phyloP scores from a whole-genome alignment of 768 basidiomycete species.

The Naematelia encephala region DNA sequence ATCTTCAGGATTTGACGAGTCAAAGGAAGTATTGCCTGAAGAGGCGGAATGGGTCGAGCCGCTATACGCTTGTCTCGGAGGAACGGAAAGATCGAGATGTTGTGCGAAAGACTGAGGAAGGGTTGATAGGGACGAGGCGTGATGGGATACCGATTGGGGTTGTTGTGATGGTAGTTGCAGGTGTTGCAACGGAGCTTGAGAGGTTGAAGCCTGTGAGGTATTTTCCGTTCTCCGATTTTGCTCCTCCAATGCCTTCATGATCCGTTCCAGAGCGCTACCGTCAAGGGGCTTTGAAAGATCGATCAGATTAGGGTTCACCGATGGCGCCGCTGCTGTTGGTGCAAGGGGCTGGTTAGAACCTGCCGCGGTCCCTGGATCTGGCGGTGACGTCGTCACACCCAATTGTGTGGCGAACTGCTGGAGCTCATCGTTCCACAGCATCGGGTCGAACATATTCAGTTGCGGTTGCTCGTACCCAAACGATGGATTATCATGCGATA shows the following conservation, averaged over 20 bases:
- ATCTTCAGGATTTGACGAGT: neutral
- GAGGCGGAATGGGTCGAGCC: neutral
- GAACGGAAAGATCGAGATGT: neutral
- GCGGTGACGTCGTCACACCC: neutral
- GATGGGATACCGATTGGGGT: neutral
- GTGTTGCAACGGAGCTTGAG: neutral
- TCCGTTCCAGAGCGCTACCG: constrained; percentile 30
- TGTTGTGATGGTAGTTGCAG: neutral
- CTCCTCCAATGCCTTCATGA: constrained; percentile 30
- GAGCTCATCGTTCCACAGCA: neutral
- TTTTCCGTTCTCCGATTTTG: constrained; percentile 4
- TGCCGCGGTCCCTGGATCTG: neutral
- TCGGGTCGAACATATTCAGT: neutral
- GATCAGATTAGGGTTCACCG: constrained; percentile 28
- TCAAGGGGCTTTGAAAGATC: constrained; percentile 42
- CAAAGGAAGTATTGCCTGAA: neutral
- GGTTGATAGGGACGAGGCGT: neutral
- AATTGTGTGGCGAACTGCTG: neutral
- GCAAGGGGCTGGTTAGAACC: neutral
- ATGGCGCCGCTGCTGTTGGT: neutral
- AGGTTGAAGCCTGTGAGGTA: neutral
- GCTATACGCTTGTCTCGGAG: neutral
- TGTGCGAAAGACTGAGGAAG: neutral
- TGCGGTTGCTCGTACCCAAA: neutral
- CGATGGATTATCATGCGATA: neutral